phyloP scores from a whole-genome alignment of 2,329 filamentous ascomycete species.

The Acrocalymma vagum region DNA sequence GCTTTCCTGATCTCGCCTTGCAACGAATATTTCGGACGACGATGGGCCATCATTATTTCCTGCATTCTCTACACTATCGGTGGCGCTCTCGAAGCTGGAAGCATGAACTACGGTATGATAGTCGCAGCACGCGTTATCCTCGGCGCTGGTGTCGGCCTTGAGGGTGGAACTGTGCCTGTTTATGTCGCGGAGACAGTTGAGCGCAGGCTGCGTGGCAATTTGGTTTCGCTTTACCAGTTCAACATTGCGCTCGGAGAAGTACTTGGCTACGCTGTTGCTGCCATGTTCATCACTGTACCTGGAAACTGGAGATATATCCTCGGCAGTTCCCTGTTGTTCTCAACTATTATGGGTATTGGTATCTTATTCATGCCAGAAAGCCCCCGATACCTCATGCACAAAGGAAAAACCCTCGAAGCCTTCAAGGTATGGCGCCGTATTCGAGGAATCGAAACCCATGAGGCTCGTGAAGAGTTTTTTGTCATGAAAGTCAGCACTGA shows the following conservation, averaged over 20 bases:
- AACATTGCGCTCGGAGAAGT: conserved; percentile 80
- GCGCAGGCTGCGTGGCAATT: conserved; percentile 71
- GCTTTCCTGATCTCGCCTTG: conserved; percentile 71
- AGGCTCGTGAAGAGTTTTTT: conserved; percentile 74
- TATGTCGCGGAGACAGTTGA: conserved; percentile 79
- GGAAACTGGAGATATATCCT: conserved; percentile 80
- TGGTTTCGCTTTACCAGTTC: conserved; percentile 78
- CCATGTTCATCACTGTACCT: conserved; percentile 74
- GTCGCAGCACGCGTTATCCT: conserved; percentile 73
- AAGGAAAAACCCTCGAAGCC: conserved; percentile 65
- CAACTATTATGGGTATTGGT: conserved; percentile 67
- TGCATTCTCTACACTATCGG: conserved; percentile 75
- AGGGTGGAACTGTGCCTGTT: conserved; percentile 77
- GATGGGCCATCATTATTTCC: conserved; percentile 74
- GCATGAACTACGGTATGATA: conserved; percentile 76
- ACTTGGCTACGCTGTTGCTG: conserved; percentile 75
- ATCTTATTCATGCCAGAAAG: conserved; percentile 78
- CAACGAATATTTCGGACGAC: conserved; percentile 73
- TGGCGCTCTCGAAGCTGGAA: conserved; percentile 72
- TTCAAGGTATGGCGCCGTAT: conserved; percentile 79
- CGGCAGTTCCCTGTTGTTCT: conserved; percentile 75
- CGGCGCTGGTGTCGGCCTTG: conserved; percentile 74
- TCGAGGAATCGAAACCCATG: conserved; percentile 64
- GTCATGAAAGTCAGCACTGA: conserved; percentile 72
- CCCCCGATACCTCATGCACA: conserved; percentile 75